These are phyloP conservation scores for Sistotremastrum suecicum DNA, from an alignment of 768 basidiomycete genomes.

Conservation along the genomic window DNA sequence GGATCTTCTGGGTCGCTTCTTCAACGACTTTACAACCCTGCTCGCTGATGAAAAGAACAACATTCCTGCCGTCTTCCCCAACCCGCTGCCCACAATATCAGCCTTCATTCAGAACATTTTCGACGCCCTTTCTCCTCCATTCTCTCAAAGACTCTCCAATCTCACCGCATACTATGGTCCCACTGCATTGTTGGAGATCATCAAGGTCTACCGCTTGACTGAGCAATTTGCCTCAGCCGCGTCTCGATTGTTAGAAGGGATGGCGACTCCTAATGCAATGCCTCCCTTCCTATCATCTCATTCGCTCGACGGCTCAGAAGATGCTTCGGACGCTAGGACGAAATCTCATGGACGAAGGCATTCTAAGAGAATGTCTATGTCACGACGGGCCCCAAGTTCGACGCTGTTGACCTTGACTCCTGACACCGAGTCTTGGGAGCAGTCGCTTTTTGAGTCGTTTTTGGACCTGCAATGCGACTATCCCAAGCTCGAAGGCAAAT, in stretches of 20 bases:
- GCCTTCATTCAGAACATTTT: slow-evolving; percentile 73
- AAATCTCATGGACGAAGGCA: slow-evolving; percentile 30
- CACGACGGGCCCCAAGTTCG: slow-evolving; percentile 27
- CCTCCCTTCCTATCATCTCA: slow-evolving; percentile 11
- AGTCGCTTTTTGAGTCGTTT: slow-evolving; percentile 87
- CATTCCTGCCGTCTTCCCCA: slow-evolving; percentile 78
- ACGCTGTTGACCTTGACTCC: slow-evolving; percentile 28
- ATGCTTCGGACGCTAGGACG: slow-evolving; percentile 5
- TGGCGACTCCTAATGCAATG: slow-evolving; percentile 25
- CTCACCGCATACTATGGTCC: slow-evolving; percentile 55
- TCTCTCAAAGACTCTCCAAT: slow-evolving; percentile 62
- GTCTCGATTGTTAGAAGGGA: slow-evolving; percentile 67
- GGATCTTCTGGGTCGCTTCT: slow-evolving; percentile 65
- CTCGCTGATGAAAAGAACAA: slow-evolving; percentile 58
- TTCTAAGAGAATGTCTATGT: slow-evolving; percentile 53
- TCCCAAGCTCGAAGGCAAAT: slow-evolving; percentile 56
- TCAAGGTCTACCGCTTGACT: slow-evolving; percentile 54
- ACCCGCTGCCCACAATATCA: slow-evolving; percentile 64
- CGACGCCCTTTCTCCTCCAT: slow-evolving; percentile 65
- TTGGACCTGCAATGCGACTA: slow-evolving; percentile 85
- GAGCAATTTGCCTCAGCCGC: slow-evolving; percentile 70
- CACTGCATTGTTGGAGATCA: slow-evolving; percentile 51
- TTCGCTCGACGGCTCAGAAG: slow-evolving; percentile 3
- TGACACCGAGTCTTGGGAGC: slow-evolving; percentile 49
- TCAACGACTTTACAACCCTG: slow-evolving; percentile 46